Conservation (phyloP, 768 basidiomycete species). For the Boletus subcaerulescens region DNA sequence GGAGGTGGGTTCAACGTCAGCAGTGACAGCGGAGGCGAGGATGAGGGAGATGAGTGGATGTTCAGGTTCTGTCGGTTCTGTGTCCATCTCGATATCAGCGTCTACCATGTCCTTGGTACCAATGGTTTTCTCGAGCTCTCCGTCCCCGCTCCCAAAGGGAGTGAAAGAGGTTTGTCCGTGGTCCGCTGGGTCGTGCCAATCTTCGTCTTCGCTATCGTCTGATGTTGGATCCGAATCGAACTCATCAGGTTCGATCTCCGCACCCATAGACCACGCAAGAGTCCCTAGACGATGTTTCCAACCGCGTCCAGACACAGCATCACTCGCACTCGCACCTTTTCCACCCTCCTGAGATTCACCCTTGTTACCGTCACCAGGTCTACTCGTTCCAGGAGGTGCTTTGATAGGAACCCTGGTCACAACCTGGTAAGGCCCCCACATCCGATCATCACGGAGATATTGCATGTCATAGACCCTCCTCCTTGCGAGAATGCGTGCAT, state of each 20-base stretch:
- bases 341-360: background rate
- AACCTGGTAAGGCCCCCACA: constrained; percentile 28
- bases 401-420: constrained; percentile 13
- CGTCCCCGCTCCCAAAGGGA: background rate
- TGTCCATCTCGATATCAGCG: constrained; percentile 1
- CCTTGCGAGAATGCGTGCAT: constrained; percentile 27
- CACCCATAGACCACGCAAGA: constrained; percentile 18
- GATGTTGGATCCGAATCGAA: constrained; percentile 5
- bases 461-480: constrained; percentile 33
- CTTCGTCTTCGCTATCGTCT: constrained; percentile 20
- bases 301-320: background rate
- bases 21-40: background rate
- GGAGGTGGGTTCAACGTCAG: background rate
- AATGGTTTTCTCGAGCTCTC: background rate
- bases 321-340: background rate
- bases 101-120: background rate
- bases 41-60: constrained; percentile 12
- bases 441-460: constrained; percentile 25
- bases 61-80: background rate
- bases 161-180: background rate
- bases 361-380: background rate
- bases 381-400: background rate
- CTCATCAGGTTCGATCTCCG: constrained; percentile 10
- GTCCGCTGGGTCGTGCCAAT: constrained; percentile 17
- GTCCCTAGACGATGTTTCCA: constrained; percentile 2